phyloP scores from a whole-genome alignment of 495 filamentous ascomycete genomes.

The Podospora anserina region DNA sequence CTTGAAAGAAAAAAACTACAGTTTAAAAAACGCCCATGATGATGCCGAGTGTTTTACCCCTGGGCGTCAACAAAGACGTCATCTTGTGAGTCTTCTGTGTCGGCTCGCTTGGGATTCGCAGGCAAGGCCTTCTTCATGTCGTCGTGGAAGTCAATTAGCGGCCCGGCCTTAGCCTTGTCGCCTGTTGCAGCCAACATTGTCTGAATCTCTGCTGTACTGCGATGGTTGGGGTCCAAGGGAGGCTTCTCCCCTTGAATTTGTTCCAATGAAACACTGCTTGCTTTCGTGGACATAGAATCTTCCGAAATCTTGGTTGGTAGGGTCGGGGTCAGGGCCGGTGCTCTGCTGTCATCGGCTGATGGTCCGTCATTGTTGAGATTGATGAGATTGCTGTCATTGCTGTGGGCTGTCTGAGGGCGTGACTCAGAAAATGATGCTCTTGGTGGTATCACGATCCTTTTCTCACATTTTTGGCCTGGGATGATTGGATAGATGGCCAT shows the following conservation, averaged over 20 bases:
- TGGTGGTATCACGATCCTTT: slow-evolving; percentile 41
- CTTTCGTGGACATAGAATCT: background rate
- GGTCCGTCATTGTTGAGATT: slow-evolving; percentile 43
- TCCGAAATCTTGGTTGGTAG: background rate
- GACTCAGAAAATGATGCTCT: slow-evolving; percentile 22
- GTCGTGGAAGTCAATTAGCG: slow-evolving; percentile 50
- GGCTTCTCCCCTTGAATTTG: slow-evolving; percentile 1
- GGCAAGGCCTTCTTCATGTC: slow-evolving; percentile 49
- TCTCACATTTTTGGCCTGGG: slow-evolving; percentile 58
- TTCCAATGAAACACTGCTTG: background rate
- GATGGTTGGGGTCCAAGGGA: slow-evolving; percentile 25
- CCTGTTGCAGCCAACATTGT: slow-evolving; percentile 42
- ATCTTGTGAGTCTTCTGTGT: slow-evolving; percentile 30
- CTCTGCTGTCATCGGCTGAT: slow-evolving; percentile 1
- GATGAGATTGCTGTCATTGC: slow-evolving; percentile 38
- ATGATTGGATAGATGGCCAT: slow-evolving; percentile 82
- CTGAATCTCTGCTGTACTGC: slow-evolving; percentile 40
- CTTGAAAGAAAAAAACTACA: slow-evolving; percentile 7
- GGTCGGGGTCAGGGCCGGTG: background rate
- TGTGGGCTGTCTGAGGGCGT: slow-evolving; percentile 15
- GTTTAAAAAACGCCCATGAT: background rate
- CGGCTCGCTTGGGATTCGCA: slow-evolving; percentile 19
- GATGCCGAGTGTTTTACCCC: slow-evolving; percentile 13
- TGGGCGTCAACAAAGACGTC: slow-evolving; percentile 37
- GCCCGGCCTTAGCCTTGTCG: slow-evolving; percentile 28